Evolutionary conservation across 495 filamentous ascomycete species (phyloP).

Genomic region (Annulohypoxylon moriforme): DNA sequence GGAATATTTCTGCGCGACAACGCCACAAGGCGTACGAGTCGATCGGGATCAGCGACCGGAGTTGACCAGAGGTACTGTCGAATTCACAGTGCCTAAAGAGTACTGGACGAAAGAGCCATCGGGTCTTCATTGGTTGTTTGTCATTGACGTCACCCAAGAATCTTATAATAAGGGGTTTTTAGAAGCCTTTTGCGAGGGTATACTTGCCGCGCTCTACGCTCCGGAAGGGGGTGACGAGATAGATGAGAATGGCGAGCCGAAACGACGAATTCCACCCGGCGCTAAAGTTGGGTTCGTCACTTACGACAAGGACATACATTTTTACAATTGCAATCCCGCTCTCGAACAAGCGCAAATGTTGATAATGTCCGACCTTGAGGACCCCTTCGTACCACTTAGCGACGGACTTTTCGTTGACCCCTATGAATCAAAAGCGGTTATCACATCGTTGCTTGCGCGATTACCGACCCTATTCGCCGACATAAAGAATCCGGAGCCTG

Average conservation of each 20-base stretch:
- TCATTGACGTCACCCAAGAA: constrained; percentile 93
- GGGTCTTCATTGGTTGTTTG: constrained; percentile 85
- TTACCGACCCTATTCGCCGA: constrained; percentile 86
- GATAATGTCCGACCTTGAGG: constrained; percentile 97
- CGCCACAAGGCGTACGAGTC: constrained; percentile 85
- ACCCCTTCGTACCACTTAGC: constrained; percentile 93
- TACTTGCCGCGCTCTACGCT: constrained; percentile 85
- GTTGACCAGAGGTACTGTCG: constrained; percentile 88
- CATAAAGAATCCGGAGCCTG: constrained; percentile 88
- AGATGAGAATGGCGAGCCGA: constrained; percentile 67
- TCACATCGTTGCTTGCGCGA: constrained; percentile 81
- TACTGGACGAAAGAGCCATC: constrained; percentile 98
- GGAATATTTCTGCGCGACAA: constrained; percentile 93
- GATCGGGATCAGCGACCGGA: constrained; percentile 93
- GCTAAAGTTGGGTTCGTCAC: constrained; percentile 95
- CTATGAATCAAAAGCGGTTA: constrained; percentile 87
- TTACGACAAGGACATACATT: constrained; percentile 95
- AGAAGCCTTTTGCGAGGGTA: constrained; percentile 91
- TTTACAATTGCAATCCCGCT: constrained; percentile 88
- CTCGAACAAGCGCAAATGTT: constrained; percentile 96
- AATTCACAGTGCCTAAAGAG: constrained; percentile 96
- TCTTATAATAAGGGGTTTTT: constrained; percentile 88
- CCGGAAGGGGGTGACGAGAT: constrained; percentile 62
- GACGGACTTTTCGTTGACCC: constrained; percentile 96
- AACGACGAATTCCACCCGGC: constrained; percentile 74